Conservation (phyloP, 1,139 yeast species). For the Pichia sp. region DNA sequence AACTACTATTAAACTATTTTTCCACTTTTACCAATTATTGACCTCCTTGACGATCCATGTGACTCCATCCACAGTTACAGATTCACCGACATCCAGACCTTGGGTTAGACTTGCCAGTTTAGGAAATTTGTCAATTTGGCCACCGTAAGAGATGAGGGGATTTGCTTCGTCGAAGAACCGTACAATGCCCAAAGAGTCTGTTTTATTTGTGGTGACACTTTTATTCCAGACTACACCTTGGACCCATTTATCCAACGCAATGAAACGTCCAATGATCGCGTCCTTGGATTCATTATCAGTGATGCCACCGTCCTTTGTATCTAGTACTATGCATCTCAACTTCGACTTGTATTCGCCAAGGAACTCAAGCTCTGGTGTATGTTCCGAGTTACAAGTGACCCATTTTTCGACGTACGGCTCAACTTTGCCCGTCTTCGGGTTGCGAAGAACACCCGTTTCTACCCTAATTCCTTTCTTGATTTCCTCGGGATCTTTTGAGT, state of each 20-base stretch:
- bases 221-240: constrained; percentile 47
- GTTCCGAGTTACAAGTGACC: constrained; percentile 46
- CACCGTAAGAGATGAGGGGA: constrained; percentile 30
- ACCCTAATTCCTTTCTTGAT: constrained; percentile 40
- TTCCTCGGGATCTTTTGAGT: constrained; percentile 47
- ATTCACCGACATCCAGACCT: constrained; percentile 16
- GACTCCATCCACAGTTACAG: constrained; percentile 14
- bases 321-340: constrained; percentile 35
- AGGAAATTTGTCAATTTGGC: constrained; percentile 26
- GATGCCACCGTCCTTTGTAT: constrained; percentile 25
- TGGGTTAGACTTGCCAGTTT: neutral
- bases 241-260: constrained; percentile 50
- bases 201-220: neutral
- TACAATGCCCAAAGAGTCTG: constrained; percentile 21
- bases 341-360: constrained; percentile 24
- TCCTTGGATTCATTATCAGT: constrained; percentile 20
- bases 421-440: constrained; percentile 42
- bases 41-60: constrained; percentile 27
- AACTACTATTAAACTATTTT: neutral
- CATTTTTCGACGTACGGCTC: constrained; percentile 54
- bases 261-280: constrained; percentile 38
- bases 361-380: neutral
- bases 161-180: constrained; percentile 3
- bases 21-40: neutral
- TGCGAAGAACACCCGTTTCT: constrained; percentile 53